Conservation (phyloP, 208 protist genomes). For the Willaertia magna region DNA sequence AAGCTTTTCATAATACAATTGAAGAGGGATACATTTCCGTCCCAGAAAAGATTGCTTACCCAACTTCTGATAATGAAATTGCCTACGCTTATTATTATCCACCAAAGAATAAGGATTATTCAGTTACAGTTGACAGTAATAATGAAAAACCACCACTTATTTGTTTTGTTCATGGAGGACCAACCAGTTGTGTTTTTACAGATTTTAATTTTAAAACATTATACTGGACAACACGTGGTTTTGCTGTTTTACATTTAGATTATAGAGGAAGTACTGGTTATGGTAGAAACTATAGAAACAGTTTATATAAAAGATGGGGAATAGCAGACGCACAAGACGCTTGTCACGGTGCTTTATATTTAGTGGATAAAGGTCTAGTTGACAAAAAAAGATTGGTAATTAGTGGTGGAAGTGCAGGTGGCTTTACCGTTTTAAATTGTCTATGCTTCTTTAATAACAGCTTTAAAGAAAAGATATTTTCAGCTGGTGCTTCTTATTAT, state of each 20-base stretch:
- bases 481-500: conserved; percentile 25
- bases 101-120: not conserved
- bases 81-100: conserved; percentile 16
- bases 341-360: conserved; percentile 11
- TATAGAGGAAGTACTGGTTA: conserved; percentile 30
- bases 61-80: not conserved
- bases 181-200: not conserved
- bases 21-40: not conserved
- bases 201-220: conserved; percentile 15
- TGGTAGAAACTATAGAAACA: conserved; percentile 25
- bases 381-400: conserved; percentile 23
- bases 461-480: conserved; percentile 2
- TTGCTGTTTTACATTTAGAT: conserved; percentile 25
- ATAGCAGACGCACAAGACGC: conserved; percentile 28
- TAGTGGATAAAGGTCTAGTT: conserved; percentile 1
- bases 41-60: not conserved
- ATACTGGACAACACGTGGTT: conserved; percentile 28
- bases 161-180: conserved; percentile 25
- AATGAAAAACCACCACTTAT: conserved; percentile 22
- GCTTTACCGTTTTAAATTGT: conserved; percentile 28
- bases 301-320: conserved; percentile 27
- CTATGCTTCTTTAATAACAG: conserved; percentile 26
- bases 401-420: conserved; percentile 26
- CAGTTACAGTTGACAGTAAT: not conserved
- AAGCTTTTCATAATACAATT: not conserved